Evolutionary conservation across 257 asterid species (phyloP).

Genomic region (Solanum chaucha): DNA sequence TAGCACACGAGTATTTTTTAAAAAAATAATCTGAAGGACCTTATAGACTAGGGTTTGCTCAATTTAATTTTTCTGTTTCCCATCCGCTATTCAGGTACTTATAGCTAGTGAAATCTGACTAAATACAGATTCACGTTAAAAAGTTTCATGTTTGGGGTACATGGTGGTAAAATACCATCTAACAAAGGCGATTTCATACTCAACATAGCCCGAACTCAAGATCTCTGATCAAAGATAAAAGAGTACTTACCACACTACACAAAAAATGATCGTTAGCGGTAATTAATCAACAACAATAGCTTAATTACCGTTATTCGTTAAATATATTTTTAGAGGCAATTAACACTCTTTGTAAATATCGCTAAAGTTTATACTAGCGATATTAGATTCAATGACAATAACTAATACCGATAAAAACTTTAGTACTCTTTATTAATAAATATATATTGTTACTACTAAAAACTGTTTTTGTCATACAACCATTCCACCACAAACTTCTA

Average conservation of each 20-base stretch:
- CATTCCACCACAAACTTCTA: background rate
- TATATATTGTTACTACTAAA: background rate
- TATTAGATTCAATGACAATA: too few species aligned
- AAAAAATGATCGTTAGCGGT: background rate
- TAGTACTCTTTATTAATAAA: too few species aligned
- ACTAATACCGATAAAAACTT: too few species aligned
- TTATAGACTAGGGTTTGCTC: background rate
- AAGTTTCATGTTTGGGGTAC: background rate
- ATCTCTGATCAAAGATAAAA: background rate
- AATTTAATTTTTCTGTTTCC: background rate
- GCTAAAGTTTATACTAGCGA: too few species aligned
- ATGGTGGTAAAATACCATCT: background rate
- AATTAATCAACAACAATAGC: background rate
- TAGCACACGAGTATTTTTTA: background rate
- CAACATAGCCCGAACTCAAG: background rate
- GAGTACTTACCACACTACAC: background rate
- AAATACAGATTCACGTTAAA: background rate
- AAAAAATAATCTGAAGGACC: background rate
- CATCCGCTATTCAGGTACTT: background rate
- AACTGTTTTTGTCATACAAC: background rate
- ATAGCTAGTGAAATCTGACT: background rate
- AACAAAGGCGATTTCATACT: background rate
- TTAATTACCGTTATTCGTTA: too few species aligned
- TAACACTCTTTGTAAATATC: background rate
- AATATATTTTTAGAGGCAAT: background rate